Percentiles rank a stretch among this genome's conserved stretches.
These are phyloP conservation scores for Skeletonema tropicum DNA, from an alignment of 108 stramenopile species.

Conservation along the genomic window DNA sequence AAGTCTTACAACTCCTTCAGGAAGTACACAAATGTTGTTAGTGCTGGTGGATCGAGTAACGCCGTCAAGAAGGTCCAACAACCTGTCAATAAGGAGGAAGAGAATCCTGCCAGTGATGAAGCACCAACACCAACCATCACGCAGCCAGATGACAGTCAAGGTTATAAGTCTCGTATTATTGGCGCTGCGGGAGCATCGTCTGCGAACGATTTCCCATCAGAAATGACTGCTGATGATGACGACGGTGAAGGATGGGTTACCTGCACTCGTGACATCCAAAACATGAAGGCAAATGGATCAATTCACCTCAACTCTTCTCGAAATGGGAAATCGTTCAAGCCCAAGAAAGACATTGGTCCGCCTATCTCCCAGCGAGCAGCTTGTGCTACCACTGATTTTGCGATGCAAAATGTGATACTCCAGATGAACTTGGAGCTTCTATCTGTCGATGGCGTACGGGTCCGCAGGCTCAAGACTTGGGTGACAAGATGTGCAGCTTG, in stretches of 20 bases:
- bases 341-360: conserved; percentile 39
- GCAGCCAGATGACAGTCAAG: not conserved
- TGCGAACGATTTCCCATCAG: conserved; percentile 47
- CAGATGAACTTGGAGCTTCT: conserved; percentile 95
- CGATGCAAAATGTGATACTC: conserved; percentile 98
- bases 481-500: conserved; percentile 96
- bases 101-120: conserved; percentile 12
- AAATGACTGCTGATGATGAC: conserved; percentile 76
- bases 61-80: conserved; percentile 42
- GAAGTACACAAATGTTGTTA: conserved; percentile 54
- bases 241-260: conserved; percentile 94
- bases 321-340: conserved; percentile 11
- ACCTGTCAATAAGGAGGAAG: conserved; percentile 7
- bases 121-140: conserved; percentile 5
- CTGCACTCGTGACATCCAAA: conserved; percentile 62
- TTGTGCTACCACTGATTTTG: conserved; percentile 98
- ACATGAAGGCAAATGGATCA: conserved; percentile 59
- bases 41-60: conserved; percentile 44
- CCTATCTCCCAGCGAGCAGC: conserved; percentile 72
- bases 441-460: conserved; percentile 86
- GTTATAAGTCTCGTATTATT: conserved; percentile 62
- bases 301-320: conserved; percentile 34
- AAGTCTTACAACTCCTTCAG: conserved; percentile 80
- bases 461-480: conserved; percentile 89
- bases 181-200: conserved; percentile 47